Base-by-base conservation (phyloP, 768 basidiomycete genomes). In the Tylopilus intermedius region DNA sequence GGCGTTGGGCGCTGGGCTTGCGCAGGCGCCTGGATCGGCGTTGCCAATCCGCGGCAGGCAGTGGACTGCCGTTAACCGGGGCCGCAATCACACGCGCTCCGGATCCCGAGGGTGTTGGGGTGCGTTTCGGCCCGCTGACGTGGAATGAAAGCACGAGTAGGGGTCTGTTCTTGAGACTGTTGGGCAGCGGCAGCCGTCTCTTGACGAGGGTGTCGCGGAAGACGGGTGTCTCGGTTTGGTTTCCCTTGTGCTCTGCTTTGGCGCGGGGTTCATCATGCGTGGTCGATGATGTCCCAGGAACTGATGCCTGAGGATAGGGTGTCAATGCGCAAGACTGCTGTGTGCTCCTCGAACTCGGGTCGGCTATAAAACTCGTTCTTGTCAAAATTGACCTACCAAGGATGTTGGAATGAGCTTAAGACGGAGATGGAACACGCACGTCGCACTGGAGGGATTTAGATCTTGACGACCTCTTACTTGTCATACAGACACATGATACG, bases 361-460 rank as follows among this genome's bases (percentile, higher is more conserved):
- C 84, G 76, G 38, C 88, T 81, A 62, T 91, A 79, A 1, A 92
- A 71, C 18, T 81, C 76, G n/a, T 65, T 73, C 55, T 78, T 75
- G 35, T 90, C 81, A 53, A 92, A 80, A 65, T 86, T 90, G 10
- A 76, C 74, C 58, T 59, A 10, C 7, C 30, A 11, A 29, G 15
- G 8, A 35, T 11, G 15, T 45, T 18, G 18, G 18, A 18, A 18
- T 18, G 18, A 18, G 18, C 18, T 18, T 18, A 18, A 18, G 18
- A 18, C 18, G 18, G 18, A 18, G 18, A 18, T 18, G 18, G 18
- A 18, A 18, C 18, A 18, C 18, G 18, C 18, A 18, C 18, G 18
- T 18, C 18, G 18, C 18, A 18, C 18, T 18, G 18, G 18, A 18
- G 18, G 18, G 18, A 18, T 18, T 18, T 18, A 18, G 18, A 18